These are phyloP conservation scores for Vitis amurensis DNA, from an alignment of 164 flowering plant genomes.

Conservation along the genomic window DNA sequence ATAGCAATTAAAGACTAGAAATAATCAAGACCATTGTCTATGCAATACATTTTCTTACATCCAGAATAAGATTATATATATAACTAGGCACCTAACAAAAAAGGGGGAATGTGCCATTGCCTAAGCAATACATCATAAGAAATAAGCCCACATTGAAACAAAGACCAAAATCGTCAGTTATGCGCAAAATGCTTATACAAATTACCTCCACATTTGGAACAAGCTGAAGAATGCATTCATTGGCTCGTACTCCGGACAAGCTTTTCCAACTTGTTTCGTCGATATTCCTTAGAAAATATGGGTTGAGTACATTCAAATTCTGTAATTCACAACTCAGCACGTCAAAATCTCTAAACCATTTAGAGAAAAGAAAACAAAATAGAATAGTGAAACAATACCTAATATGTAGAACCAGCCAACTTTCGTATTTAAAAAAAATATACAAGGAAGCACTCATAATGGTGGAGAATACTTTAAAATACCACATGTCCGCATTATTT, in stretches of 20 bases:
- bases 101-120: too few species aligned
- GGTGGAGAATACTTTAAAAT: too few species aligned
- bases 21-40: too few species aligned
- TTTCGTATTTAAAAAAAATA: background rate
- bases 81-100: too few species aligned
- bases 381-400: too few species aligned
- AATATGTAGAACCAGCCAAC: too few species aligned
- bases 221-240: conserved; percentile 45
- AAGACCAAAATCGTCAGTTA: too few species aligned
- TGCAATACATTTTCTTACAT: too few species aligned
- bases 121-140: background rate
- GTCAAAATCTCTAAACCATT: background rate
- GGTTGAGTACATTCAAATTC: conserved; percentile 49
- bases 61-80: too few species aligned
- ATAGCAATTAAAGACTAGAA: too few species aligned
- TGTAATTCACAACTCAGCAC: conserved; percentile 23
- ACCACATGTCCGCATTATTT: too few species aligned
- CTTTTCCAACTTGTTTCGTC: conserved; percentile 62
- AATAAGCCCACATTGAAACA: background rate
- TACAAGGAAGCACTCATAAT: too few species aligned
- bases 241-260: conserved; percentile 60
- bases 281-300: conserved; percentile 30
- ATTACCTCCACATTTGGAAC: conserved; percentile 58
- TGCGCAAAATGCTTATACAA: background rate
- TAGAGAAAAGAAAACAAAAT: background rate